A percentile compares a stretch with the other conserved stretches of the same genome.
These are phyloP conservation scores for Phytopythium ostracodes DNA, from an alignment of 352 stramenopile genomes.

Conservation along the genomic window DNA sequence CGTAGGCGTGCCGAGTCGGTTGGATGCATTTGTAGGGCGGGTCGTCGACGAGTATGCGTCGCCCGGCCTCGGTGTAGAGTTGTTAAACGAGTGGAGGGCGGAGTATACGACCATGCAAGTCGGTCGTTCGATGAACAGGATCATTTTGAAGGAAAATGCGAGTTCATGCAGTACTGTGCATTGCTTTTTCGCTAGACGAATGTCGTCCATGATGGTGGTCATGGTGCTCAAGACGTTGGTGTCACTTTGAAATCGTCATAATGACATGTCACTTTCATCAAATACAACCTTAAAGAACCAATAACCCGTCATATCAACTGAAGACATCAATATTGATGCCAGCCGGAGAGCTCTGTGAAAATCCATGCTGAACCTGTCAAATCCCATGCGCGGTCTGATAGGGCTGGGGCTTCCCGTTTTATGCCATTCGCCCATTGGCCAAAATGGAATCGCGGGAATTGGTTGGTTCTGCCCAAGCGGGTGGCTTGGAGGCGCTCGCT, in stretches of 20 bases:
- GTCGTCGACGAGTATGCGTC: not conserved
- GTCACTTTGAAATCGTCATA: no score
- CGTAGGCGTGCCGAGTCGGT: constrained; percentile 8
- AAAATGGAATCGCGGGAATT: constrained; percentile 29
- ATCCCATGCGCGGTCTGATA: not conserved
- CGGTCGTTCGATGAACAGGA: not conserved
- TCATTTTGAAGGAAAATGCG: no score
- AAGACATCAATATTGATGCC: not conserved
- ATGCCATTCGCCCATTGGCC: constrained; percentile 11
- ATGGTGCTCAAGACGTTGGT: no score
- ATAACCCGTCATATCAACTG: not conserved
- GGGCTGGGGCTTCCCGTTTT: not conserved
- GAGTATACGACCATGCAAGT: not conserved
- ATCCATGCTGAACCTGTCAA: not conserved
- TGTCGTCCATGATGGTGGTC: no score
- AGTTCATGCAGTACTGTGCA: no score
- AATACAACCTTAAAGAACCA: not conserved
- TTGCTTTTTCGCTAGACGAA: no score
- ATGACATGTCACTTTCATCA: not conserved
- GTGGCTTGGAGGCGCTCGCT: constrained; percentile 4
- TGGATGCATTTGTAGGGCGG: not conserved
- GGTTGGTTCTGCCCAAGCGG: constrained; percentile 69
- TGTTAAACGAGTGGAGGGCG: constrained; percentile 13
- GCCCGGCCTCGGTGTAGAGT: not conserved
- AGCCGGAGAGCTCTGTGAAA: not conserved